Evolutionary conservation across 805 yeast genomes (phyloP).

Genomic region (Yamadazyma endophytica): DNA sequence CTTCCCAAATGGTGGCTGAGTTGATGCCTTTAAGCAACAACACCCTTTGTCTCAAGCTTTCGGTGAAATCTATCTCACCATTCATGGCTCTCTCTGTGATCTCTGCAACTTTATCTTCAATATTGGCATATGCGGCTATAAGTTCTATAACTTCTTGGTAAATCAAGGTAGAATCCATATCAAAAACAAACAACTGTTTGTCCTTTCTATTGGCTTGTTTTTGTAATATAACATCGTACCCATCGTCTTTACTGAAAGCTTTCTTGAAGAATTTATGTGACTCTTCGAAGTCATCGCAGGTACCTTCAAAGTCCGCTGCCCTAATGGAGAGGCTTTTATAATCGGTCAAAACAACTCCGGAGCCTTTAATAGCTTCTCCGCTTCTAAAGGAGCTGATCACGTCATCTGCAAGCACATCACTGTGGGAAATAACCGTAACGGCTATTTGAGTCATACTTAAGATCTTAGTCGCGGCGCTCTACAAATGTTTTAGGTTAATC

Average conservation of each 20-base stretch:
- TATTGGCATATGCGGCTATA: constrained; percentile 91
- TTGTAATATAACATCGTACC: constrained; percentile 34
- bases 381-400: constrained; percentile 4
- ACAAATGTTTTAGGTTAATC: too few relatives aligned
- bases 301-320: constrained; percentile 19
- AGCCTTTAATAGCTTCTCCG: too few relatives aligned
- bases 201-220: constrained; percentile 15
- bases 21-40: constrained; percentile 77
- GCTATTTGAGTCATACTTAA: too few relatives aligned
- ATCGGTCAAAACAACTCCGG: too few relatives aligned
- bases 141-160: constrained; percentile 95
- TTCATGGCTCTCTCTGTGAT: constrained; percentile 96
- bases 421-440: constrained; percentile 18
- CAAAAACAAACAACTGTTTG: constrained; percentile 75
- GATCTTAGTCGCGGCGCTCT: too few relatives aligned
- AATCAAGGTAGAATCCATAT: constrained; percentile 96
- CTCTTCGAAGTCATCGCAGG: background rate
- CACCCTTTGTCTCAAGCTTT: constrained; percentile 74
- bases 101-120: constrained; percentile 79
- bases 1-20: constrained; percentile 69
- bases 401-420: constrained; percentile 4
- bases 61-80: constrained; percentile 88
- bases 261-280: constrained; percentile 5
- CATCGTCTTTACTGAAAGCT: constrained; percentile 7
- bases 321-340: constrained; percentile 20